Evolutionary conservation across 495 filamentous ascomycete species (phyloP).

Genomic region (Daldinia vernicosa): DNA sequence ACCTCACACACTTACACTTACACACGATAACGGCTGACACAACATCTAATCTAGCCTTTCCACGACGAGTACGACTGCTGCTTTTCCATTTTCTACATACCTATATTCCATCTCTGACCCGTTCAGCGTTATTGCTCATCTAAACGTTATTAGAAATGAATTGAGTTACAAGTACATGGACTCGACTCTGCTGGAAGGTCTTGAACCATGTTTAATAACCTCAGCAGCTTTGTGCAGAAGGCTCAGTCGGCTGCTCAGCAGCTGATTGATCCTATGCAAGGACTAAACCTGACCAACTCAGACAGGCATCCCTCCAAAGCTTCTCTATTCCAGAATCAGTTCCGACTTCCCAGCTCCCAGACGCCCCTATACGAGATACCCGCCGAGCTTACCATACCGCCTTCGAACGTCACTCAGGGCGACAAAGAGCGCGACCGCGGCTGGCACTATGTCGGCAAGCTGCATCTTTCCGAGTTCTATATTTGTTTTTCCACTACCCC

Average conservation of each 20-base stretch:
- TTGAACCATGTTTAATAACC: conserved; percentile 72
- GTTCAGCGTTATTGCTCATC: conserved; percentile 7
- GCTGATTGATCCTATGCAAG: conserved; percentile 84
- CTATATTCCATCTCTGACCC: neutral
- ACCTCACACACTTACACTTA: conserved; percentile 1
- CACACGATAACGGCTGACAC: conserved; percentile 20
- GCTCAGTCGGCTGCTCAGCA: conserved; percentile 74
- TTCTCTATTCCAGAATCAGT: conserved; percentile 92
- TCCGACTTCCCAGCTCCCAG: conserved; percentile 91
- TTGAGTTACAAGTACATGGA: conserved; percentile 42
- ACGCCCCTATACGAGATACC: conserved; percentile 94
- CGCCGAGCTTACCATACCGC: conserved; percentile 88
- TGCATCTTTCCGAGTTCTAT: conserved; percentile 92
- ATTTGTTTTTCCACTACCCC: conserved; percentile 95
- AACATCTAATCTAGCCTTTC: conserved; percentile 1
- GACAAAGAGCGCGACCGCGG: conserved; percentile 72
- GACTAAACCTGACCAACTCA: conserved; percentile 70
- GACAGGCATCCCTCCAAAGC: conserved; percentile 88
- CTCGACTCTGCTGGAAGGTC: conserved; percentile 39
- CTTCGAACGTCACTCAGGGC: conserved; percentile 65
- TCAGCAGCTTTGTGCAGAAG: conserved; percentile 91
- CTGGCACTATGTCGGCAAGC: conserved; percentile 88
- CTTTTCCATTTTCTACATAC: neutral
- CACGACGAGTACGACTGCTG: neutral
- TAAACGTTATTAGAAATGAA: conserved; percentile 42